Percentiles rank a stretch among this genome's conserved stretches.
Evolutionary conservation across 768 basidiomycete species (phyloP).

Genomic region (Panaeolus cyanescens): DNA sequence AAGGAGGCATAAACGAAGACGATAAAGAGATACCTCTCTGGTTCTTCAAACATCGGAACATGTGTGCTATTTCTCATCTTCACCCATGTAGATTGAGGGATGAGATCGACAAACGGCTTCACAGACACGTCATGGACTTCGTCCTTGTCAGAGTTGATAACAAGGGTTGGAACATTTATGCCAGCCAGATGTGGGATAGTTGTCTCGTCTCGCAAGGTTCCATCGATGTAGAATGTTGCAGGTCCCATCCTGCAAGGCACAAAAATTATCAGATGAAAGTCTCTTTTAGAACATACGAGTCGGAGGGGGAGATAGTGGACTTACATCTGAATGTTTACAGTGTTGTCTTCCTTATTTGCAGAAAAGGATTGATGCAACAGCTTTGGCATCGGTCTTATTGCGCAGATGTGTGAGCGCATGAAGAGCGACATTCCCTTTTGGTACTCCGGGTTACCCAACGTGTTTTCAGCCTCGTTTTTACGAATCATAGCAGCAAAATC

Average conservation of each 20-base stretch:
- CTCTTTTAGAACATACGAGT: no score
- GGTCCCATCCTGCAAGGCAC: slow-evolving; percentile 48
- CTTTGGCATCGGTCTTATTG: slow-evolving; percentile 45
- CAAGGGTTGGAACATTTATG: slow-evolving; percentile 41
- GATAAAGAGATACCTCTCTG: slow-evolving; percentile 22
- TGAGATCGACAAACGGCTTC: slow-evolving; percentile 35
- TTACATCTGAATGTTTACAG: slow-evolving; percentile 50
- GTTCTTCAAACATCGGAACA: slow-evolving; percentile 45
- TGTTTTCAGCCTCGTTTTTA: slow-evolving; percentile 45
- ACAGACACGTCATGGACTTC: slow-evolving; percentile 38
- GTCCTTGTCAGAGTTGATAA: slow-evolving; percentile 45
- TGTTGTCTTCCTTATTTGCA: slow-evolving; percentile 43
- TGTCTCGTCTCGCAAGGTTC: slow-evolving; percentile 46
- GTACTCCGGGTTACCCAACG: slow-evolving; percentile 45
- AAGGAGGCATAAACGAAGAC: background rate
- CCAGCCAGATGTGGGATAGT: slow-evolving; percentile 44
- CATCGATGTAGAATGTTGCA: slow-evolving; percentile 37
- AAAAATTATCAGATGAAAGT: no score
- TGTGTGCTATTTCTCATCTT: slow-evolving; percentile 45
- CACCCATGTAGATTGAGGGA: slow-evolving; percentile 46
- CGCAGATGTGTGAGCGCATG: slow-evolving; percentile 44
- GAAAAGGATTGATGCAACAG: slow-evolving; percentile 33
- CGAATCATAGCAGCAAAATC: background rate
- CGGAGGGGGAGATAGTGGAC: slow-evolving; percentile 15
- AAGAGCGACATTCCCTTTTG: slow-evolving; percentile 41